These are phyloP conservation scores for Calonectria fujianensis DNA, from an alignment of 2,329 filamentous ascomycete species.

Conservation along the genomic window DNA sequence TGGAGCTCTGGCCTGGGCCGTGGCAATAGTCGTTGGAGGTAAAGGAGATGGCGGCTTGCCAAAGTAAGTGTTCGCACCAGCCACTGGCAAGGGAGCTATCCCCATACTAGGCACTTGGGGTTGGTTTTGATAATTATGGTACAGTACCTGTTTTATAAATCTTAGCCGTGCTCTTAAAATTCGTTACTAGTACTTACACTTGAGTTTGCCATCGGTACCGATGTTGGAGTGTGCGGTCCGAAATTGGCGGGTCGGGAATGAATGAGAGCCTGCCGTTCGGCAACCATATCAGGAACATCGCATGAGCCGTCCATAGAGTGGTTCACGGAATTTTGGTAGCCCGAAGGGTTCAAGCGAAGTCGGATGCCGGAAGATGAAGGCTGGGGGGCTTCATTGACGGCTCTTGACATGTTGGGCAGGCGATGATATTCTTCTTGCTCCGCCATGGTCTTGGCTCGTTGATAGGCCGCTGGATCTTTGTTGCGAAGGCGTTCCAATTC, in stretches of 20 bases:
- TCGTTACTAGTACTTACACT: conserved; percentile 29
- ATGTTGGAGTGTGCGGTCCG: neutral
- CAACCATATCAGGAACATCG: conserved; percentile 30
- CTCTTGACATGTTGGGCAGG: conserved; percentile 8
- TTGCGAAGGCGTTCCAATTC: conserved; percentile 59
- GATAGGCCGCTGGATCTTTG: conserved; percentile 59
- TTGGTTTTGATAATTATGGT: conserved; percentile 24
- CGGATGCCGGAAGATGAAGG: neutral
- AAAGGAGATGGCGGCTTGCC: conserved; percentile 43
- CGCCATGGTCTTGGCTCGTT: conserved; percentile 42
- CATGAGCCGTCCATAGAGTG: conserved; percentile 44
- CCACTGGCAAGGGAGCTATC: conserved; percentile 57
- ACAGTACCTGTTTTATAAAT: conserved; percentile 37
- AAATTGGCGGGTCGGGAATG: neutral
- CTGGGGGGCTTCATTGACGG: neutral
- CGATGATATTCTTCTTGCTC: conserved; percentile 29
- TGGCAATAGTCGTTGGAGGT: neutral
- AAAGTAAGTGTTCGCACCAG: conserved; percentile 63
- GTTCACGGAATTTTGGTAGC: conserved; percentile 25
- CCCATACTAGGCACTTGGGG: conserved; percentile 19
- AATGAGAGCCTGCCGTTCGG: neutral
- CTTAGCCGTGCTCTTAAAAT: neutral
- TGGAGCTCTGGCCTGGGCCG: neutral
- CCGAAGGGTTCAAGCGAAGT: conserved; percentile 10
- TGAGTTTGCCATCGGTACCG: neutral